A percentile compares a stretch with the other conserved stretches of the same genome.
phyloP scores from a whole-genome alignment of 495 filamentous ascomycete genomes.

The Xylaria curta region DNA sequence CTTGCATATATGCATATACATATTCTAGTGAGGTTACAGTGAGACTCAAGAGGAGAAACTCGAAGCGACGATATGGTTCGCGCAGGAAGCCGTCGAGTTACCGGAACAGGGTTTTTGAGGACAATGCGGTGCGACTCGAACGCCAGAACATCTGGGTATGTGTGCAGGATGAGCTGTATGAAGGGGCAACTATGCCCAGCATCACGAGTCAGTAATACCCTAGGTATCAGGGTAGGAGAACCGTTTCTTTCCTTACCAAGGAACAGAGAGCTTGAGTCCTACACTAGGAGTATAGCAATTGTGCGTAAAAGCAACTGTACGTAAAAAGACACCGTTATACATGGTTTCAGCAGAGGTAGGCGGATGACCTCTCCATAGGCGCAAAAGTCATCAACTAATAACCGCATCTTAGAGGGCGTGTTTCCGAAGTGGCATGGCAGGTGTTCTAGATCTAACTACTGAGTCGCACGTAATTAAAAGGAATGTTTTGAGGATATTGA shows the following conservation, averaged over 20 bases:
- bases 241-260: not conserved
- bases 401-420: not conserved
- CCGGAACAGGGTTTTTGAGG: constrained; percentile 10
- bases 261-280: not conserved
- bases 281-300: not conserved
- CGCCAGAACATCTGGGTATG: not conserved
- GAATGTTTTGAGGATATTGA: constrained; percentile 4
- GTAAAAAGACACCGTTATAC: no score
- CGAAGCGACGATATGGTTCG: not conserved
- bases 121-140: not conserved
- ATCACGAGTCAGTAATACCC: not conserved
- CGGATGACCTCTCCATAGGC: not conserved
- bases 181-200: not conserved
- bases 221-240: not conserved
- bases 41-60: not conserved
- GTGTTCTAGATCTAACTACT: not conserved
- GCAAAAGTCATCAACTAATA: not conserved
- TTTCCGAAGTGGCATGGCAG: not conserved
- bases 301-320: not conserved
- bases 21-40: not conserved
- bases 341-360: not conserved
- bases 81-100: constrained; percentile 14
- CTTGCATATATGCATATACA: not conserved
- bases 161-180: not conserved
- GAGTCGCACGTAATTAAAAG: not conserved